Base-by-base conservation (phyloP, 768 basidiomycete genomes). In the Lactarius evosmus region DNA sequence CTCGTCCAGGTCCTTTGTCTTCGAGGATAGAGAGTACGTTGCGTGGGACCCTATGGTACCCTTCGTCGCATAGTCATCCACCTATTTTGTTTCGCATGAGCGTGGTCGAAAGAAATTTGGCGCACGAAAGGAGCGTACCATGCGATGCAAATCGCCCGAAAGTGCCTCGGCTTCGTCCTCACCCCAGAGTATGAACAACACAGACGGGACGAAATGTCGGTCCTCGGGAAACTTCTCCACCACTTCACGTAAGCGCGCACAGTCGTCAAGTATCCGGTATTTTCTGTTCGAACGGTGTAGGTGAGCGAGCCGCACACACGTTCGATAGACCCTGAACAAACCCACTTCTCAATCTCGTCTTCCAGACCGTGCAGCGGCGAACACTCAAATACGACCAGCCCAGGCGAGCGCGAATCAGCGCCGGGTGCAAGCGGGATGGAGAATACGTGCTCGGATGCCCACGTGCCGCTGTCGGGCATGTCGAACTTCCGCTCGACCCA, bases 401-500 rank as follows among this genome's bases (percentile, higher is more conserved):
- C 89, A 22, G 90, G 89, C 8, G 67, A 61, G 27, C 67, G 65
- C 30, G 70, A 63, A 11, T 60, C 58, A 16, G 70, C 67, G 30
- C 66, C 63, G 16, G 72, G 69, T 7, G 74, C 69, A 16, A 83
- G 68, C 0, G 87, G 85, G 54, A 91, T 85, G 17, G 84, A 80
- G 71, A 89, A 89, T 4, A 87, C 74, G 7, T 72, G 72, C 63
- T 86, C 87, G 17, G 80, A 78, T 6, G 75, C 74, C 89, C 89
- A 90, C 41, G 75, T 65, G 2, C 88, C 88, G 3, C 86, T 86
- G 7, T 76, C 72, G 0, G 87, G 86, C 14, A 90, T 79, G 66
- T 86, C 79, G 64, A 92, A 91, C 73, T 93, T 93, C 67, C 80
- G 79, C 69, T 91, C 85, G 46, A 91, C 69, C 90, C 90, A 92